Conservation (phyloP, 1,284 basidiomycete species). For the Cryptococcus sp. region DNA sequence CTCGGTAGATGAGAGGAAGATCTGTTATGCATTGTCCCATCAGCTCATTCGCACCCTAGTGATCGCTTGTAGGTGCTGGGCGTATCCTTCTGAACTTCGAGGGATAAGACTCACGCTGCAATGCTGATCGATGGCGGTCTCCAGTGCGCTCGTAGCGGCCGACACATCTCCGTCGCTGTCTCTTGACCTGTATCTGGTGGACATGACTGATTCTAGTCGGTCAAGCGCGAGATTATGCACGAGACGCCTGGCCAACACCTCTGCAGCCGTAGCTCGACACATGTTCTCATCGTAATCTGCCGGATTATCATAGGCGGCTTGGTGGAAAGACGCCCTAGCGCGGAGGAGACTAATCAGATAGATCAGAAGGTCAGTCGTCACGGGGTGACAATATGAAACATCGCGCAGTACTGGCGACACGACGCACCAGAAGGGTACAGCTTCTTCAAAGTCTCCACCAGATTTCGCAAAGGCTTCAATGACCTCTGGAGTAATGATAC, state of each 20-base stretch:
- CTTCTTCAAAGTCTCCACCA: conserved; percentile 67
- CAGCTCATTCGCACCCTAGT: not conserved
- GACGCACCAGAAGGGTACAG: conserved; percentile 59
- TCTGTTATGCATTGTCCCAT: conserved; percentile 47
- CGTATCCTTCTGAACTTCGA: not conserved
- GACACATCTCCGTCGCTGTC: conserved; percentile 76
- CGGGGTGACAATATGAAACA: not conserved
- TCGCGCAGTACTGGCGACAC: not conserved
- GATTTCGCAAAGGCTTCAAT: conserved; percentile 54
- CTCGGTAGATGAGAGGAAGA: conserved; percentile 85
- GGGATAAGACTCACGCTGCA: conserved; percentile 41
- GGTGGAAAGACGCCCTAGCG: conserved; percentile 74
- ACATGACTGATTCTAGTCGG: conserved; percentile 67
- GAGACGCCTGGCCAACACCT: conserved; percentile 80
- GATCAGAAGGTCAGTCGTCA: conserved; percentile 63
- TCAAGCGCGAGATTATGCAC: conserved; percentile 69
- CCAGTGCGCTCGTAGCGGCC: conserved; percentile 72
- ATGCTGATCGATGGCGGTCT: conserved; percentile 77
- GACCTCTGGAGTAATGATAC: conserved; percentile 54
- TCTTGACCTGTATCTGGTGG: conserved; percentile 68
- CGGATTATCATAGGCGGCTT: conserved; percentile 50
- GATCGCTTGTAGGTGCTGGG: too few relatives aligned
- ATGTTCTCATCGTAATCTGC: conserved; percentile 84
- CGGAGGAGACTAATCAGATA: conserved; percentile 63
- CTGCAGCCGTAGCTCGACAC: conserved; percentile 80